phyloP scores from a whole-genome alignment of 202 grass and related monocot genomes.

The Dendrocalamus latiflorus region DNA sequence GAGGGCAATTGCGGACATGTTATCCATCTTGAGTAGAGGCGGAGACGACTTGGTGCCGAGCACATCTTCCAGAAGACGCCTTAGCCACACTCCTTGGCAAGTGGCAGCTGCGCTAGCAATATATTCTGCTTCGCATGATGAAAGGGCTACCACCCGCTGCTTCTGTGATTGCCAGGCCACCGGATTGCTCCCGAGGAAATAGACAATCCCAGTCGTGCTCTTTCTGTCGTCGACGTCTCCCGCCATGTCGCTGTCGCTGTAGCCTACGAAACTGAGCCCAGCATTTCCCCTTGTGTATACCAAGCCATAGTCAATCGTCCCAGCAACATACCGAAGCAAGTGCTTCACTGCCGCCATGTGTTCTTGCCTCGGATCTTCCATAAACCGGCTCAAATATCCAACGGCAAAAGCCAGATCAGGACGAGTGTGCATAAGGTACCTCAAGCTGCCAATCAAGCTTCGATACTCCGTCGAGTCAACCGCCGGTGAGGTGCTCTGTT shows the following conservation, averaged over 20 bases:
- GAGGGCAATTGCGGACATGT: not conserved
- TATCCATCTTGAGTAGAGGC: not conserved
- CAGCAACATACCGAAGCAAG: no score
- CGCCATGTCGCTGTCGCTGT: not conserved
- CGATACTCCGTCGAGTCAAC: not conserved
- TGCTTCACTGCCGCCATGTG: no score
- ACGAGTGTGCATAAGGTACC: no score
- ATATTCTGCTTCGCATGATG: not conserved
- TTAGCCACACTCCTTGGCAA: not conserved
- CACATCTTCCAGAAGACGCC: not conserved
- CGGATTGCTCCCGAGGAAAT: not conserved
- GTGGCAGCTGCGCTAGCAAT: not conserved
- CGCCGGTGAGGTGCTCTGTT: not conserved
- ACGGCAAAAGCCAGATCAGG: no score
- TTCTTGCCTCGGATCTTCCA: no score
- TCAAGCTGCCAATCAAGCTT: no score
- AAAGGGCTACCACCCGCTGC: not conserved
- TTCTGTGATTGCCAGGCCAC: not conserved
- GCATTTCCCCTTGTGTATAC: not conserved
- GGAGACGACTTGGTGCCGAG: not conserved
- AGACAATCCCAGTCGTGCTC: not conserved
- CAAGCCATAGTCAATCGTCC: no score
- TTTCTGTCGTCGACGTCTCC: not conserved
- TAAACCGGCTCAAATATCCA: no score
- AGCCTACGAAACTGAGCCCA: no score